Percentiles rank a stretch among this genome's conserved stretches.
These are phyloP conservation scores for Mycena sanguinolenta DNA, from an alignment of 768 basidiomycete species.

Conservation along the genomic window DNA sequence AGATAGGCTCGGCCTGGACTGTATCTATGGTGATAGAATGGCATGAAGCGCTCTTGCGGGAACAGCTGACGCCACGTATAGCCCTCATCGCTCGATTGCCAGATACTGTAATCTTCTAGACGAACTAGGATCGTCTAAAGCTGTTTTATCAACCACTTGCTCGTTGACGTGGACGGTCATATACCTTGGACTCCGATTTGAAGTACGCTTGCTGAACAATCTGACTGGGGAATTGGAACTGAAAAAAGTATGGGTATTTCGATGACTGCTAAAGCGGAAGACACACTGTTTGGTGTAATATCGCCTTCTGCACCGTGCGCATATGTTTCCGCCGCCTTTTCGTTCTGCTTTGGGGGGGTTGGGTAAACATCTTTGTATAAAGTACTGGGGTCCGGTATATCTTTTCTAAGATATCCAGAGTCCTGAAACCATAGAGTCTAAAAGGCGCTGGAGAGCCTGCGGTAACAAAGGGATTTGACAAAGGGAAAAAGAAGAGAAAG, in stretches of 20 bases:
- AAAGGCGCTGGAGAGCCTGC: too few species aligned
- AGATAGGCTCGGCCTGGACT: constrained; percentile 90
- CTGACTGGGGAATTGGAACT: constrained; percentile 77
- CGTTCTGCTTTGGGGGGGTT: too few species aligned
- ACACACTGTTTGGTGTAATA: constrained; percentile 79
- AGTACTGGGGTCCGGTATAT: too few species aligned
- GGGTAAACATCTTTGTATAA: too few species aligned
- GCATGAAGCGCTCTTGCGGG: constrained; percentile 76
- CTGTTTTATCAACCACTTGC: constrained; percentile 16
- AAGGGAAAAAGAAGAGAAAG: too few species aligned
- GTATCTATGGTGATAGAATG: constrained; percentile 90
- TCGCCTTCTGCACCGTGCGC: constrained; percentile 86
- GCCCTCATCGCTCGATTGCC: constrained; percentile 97
- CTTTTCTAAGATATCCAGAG: constrained; percentile 89
- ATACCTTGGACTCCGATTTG: constrained; percentile 77
- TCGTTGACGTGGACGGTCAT: constrained; percentile 35
- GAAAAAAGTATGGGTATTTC: constrained; percentile 10
- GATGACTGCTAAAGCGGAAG: neutral
- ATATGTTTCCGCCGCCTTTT: constrained; percentile 81
- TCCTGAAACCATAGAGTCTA: constrained; percentile 73
- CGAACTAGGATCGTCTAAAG: constrained; percentile 85
- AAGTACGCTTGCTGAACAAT: constrained; percentile 89
- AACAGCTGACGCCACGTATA: constrained; percentile 85
- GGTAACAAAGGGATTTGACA: too few species aligned
- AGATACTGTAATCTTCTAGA: constrained; percentile 80